Percentiles rank a stretch among this genome's conserved stretches.
Evolutionary conservation across 805 yeast species (phyloP).

Genomic region (Barnettozyma salicaria): DNA sequence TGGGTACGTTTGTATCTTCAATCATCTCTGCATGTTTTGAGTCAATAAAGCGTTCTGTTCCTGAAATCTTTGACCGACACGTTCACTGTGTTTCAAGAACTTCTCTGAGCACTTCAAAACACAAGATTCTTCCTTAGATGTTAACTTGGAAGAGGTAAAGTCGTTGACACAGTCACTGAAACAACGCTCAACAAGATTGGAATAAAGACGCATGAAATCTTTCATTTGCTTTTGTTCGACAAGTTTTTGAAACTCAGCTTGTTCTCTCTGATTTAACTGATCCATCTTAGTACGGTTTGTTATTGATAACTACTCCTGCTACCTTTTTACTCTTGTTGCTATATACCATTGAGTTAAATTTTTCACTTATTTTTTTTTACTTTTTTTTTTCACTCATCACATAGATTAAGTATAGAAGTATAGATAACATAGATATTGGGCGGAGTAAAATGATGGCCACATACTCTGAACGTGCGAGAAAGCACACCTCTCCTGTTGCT

Average conservation of each 20-base stretch:
- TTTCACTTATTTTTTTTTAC: slow-evolving; percentile 1
- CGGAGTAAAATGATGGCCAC: slow-evolving; percentile 21
- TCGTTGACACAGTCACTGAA: slow-evolving; percentile 97
- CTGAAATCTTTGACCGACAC: slow-evolving; percentile 98
- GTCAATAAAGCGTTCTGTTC: slow-evolving; percentile 85
- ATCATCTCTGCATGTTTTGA: slow-evolving; percentile 48
- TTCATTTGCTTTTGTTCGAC: slow-evolving; percentile 98
- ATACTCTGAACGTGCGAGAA: slow-evolving; percentile 63
- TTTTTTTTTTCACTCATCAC: no score
- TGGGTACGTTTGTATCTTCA: not conserved
- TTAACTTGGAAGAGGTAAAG: slow-evolving; percentile 86
- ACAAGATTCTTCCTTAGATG: slow-evolving; percentile 81
- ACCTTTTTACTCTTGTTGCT: not conserved
- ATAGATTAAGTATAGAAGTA: no score
- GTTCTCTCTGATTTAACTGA: slow-evolving; percentile 90
- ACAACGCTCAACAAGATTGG: slow-evolving; percentile 93
- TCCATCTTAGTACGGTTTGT: slow-evolving; percentile 54
- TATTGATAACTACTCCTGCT: not conserved
- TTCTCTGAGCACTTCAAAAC: slow-evolving; percentile 91
- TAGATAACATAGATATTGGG: no score
- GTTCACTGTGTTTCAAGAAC: slow-evolving; percentile 95
- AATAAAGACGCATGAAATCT: slow-evolving; percentile 96
- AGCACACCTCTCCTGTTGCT: slow-evolving; percentile 77
- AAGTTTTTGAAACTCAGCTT: slow-evolving; percentile 90
- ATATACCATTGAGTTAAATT: not conserved